Conservation (phyloP, 2,329 filamentous ascomycete species). For the Penicillium hordei region DNA sequence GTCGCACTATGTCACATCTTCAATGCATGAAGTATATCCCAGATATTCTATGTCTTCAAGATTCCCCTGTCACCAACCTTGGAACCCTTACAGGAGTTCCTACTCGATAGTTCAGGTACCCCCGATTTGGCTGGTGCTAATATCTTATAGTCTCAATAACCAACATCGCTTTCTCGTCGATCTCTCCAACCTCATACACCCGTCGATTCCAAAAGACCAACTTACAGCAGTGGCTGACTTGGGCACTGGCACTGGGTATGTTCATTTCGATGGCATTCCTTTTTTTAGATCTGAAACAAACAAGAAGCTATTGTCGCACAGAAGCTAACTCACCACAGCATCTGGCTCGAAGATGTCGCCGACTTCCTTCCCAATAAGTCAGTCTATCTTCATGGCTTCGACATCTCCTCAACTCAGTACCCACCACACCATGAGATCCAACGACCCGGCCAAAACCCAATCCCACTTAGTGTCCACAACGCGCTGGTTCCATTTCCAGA, state of each 20-base stretch:
- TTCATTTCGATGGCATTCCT: background rate
- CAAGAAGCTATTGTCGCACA: background rate
- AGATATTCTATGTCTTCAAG: background rate
- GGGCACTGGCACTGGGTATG: constrained; percentile 33
- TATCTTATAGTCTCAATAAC: constrained; percentile 20
- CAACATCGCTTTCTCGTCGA: constrained; percentile 29
- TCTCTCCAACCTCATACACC: constrained; percentile 24
- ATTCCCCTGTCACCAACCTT: background rate
- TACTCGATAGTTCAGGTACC: background rate
- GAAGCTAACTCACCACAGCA: constrained; percentile 11
- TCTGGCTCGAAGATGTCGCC: constrained; percentile 28
- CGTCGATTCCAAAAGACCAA: constrained; percentile 24
- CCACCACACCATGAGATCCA: constrained; percentile 15
- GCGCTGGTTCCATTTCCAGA: constrained; percentile 27
- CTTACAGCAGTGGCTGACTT: constrained; percentile 27
- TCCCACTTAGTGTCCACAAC: constrained; percentile 24
- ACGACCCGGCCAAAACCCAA: constrained; percentile 10
- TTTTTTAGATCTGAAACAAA: too few species aligned
- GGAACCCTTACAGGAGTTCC: background rate
- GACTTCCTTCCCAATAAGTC: constrained; percentile 4
- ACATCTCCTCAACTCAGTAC: constrained; percentile 34
- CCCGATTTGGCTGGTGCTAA: background rate
- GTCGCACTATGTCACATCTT: too few species aligned
- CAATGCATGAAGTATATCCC: background rate
- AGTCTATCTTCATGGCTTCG: constrained; percentile 30